Percentiles rank a stretch among this genome's conserved stretches.
These are phyloP conservation scores for Macrophomina phaseolina DNA, from an alignment of 2,329 filamentous ascomycete genomes.

Conservation along the genomic window DNA sequence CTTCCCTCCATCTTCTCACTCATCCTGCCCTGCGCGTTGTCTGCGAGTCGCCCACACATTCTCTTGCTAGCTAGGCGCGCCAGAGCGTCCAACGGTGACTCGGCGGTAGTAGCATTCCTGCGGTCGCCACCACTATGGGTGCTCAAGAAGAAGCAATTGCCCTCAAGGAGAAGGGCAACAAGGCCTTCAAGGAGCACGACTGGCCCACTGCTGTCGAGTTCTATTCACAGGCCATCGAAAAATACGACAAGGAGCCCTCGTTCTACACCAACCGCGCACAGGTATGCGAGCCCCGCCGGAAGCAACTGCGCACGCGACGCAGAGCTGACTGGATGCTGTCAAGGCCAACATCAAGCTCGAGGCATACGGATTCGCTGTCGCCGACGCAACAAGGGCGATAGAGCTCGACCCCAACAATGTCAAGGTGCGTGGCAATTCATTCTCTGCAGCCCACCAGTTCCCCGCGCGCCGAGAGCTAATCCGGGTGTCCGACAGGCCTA, in stretches of 20 bases:
- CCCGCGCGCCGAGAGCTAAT: too few relatives aligned
- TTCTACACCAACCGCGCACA: slow-evolving; percentile 96
- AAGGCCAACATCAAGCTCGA: slow-evolving; percentile 95
- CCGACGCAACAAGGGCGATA: slow-evolving; percentile 88
- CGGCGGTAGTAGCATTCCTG: slow-evolving; percentile 4
- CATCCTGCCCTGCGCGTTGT: not conserved
- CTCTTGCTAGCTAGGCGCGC: slow-evolving; percentile 20
- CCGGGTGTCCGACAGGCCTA: slow-evolving; percentile 68
- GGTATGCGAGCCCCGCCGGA: slow-evolving; percentile 58
- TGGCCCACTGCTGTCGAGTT: slow-evolving; percentile 81
- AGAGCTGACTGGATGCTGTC: slow-evolving; percentile 31
- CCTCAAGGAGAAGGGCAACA: slow-evolving; percentile 93
- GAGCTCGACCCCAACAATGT: slow-evolving; percentile 86
- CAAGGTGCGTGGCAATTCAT: slow-evolving; percentile 68
- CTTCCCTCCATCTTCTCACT: not conserved
- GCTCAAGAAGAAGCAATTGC: slow-evolving; percentile 73
- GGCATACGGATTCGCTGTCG: slow-evolving; percentile 89
- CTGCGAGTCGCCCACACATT: not conserved
- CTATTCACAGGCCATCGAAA: slow-evolving; percentile 86
- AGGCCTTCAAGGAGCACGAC: slow-evolving; percentile 86
- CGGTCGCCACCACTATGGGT: slow-evolving; percentile 35
- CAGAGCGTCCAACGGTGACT: slow-evolving; percentile 11
- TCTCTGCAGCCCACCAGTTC: too few relatives aligned
- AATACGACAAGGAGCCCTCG: slow-evolving; percentile 81
- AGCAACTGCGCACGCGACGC: slow-evolving; percentile 33